phyloP scores from a whole-genome alignment of 805 yeast species.

The Priceomyces fermenticarens region DNA sequence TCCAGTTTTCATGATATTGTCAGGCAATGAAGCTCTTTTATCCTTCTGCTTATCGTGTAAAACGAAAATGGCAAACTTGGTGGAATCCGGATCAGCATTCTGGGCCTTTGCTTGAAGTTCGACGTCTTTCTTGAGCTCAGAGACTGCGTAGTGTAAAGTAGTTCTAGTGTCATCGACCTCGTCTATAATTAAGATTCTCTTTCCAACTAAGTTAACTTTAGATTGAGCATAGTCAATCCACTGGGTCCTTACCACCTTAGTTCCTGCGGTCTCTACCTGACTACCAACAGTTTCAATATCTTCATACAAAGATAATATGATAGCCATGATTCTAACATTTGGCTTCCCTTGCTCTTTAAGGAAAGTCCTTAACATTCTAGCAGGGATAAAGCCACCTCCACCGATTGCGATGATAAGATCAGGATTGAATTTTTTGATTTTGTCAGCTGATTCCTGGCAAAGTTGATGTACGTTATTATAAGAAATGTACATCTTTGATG shows the following conservation, averaged over 20 bases:
- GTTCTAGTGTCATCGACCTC: constrained; percentile 88
- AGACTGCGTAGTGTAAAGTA: constrained; percentile 74
- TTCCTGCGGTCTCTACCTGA: constrained; percentile 52
- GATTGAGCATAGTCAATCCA: constrained; percentile 78
- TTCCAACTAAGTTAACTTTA: constrained; percentile 60
- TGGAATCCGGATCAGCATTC: constrained; percentile 44
- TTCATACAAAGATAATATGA: constrained; percentile 88
- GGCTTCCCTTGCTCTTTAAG: constrained; percentile 84
- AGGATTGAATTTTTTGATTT: constrained; percentile 70
- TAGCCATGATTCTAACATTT: constrained; percentile 91
- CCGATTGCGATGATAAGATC: constrained; percentile 94
- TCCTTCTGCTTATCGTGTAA: constrained; percentile 73
- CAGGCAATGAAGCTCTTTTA: constrained; percentile 70
- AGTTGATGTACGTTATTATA: constrained; percentile 79
- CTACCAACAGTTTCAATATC: constrained; percentile 64
- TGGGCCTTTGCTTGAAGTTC: constrained; percentile 54
- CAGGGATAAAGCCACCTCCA: constrained; percentile 98
- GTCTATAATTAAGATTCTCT: constrained; percentile 70
- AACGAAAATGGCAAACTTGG: constrained; percentile 73
- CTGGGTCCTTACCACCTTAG: constrained; percentile 71
- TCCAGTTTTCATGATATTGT: constrained; percentile 54
- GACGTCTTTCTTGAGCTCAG: constrained; percentile 72
- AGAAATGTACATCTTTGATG: constrained; percentile 63
- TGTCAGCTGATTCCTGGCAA: constrained; percentile 60
- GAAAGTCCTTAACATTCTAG: constrained; percentile 91